A percentile compares a stretch with the other conserved stretches of the same genome.
Conservation (phyloP, 768 basidiomycete genomes). For the Hypholoma fasciculare region DNA sequence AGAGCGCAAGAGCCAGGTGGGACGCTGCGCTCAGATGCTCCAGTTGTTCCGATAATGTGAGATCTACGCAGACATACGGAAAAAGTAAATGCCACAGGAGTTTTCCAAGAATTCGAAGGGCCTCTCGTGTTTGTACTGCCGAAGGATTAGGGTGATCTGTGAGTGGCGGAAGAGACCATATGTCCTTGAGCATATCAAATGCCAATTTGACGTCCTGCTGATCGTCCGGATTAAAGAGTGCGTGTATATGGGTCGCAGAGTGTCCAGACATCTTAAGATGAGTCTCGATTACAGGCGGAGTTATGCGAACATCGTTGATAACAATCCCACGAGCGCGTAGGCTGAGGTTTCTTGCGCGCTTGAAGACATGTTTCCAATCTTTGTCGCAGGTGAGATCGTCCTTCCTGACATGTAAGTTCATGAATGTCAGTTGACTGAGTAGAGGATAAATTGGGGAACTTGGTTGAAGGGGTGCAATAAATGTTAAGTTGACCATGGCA, state of each 20-base stretch:
- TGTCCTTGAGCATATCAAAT: slow-evolving; percentile 18
- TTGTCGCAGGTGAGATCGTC: slow-evolving; percentile 32
- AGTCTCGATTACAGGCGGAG: slow-evolving; percentile 15
- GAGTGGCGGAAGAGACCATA: slow-evolving; percentile 16
- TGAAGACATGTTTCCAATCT: slow-evolving; percentile 31
- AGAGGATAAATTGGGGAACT: slow-evolving; percentile 21
- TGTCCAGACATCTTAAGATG: slow-evolving; percentile 16
- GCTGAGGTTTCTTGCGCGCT: slow-evolving; percentile 21
- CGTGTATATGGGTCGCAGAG: slow-evolving; percentile 15
- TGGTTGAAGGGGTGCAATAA: too few species aligned
- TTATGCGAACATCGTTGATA: slow-evolving; percentile 16
- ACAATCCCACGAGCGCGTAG: slow-evolving; percentile 20
- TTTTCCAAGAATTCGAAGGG: slow-evolving; percentile 16
- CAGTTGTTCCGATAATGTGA: slow-evolving; percentile 28
- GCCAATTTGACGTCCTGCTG: slow-evolving; percentile 26
- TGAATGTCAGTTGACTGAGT: slow-evolving; percentile 17
- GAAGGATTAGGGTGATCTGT: slow-evolving; percentile 2
- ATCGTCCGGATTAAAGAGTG: slow-evolving; percentile 20
- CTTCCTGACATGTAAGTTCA: slow-evolving; percentile 25
- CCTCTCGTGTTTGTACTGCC: slow-evolving; percentile 3
- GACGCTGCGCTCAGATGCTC: slow-evolving; percentile 24
- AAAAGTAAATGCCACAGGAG: slow-evolving; percentile 20
- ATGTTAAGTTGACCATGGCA: slow-evolving; percentile 19
- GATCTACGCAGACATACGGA: slow-evolving; percentile 25
- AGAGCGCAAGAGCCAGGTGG: slow-evolving; percentile 23